These are phyloP conservation scores for Venustampulla echinocandica DNA, from an alignment of 495 filamentous ascomycete species.

Conservation along the genomic window DNA sequence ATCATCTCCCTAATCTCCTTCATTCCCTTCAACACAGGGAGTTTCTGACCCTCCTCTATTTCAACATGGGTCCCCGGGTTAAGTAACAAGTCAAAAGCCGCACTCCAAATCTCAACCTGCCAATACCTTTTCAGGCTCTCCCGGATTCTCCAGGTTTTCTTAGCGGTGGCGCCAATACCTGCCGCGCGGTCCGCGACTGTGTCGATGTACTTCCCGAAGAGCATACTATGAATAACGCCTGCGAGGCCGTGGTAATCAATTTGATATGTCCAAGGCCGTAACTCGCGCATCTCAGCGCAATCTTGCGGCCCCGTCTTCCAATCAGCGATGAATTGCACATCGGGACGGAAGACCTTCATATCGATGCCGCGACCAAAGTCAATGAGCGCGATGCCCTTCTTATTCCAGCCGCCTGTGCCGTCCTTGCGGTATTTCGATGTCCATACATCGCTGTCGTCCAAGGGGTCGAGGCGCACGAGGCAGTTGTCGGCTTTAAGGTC, in stretches of 20 bases:
- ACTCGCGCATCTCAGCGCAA: constrained; percentile 89
- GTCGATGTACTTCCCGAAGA: constrained; percentile 94
- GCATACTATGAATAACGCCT: constrained; percentile 70
- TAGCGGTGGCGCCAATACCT: constrained; percentile 37
- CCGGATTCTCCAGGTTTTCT: constrained; percentile 59
- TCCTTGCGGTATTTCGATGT: constrained; percentile 49
- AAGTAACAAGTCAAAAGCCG: constrained; percentile 76
- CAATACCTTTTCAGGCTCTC: constrained; percentile 86
- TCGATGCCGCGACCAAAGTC: constrained; percentile 95
- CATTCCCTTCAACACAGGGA: constrained; percentile 65
- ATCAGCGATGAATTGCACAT: constrained; percentile 86
- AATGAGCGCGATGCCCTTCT: constrained; percentile 76
- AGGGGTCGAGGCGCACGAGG: constrained; percentile 68
- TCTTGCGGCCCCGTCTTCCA: constrained; percentile 81
- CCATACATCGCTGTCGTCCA: constrained; percentile 38
- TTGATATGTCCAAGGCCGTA: constrained; percentile 90
- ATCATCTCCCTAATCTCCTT: constrained; percentile 59
- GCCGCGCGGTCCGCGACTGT: constrained; percentile 48
- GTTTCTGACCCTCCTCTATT: constrained; percentile 45
- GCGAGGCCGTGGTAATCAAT: constrained; percentile 91
- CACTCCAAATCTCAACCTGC: constrained; percentile 83
- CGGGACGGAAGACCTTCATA: constrained; percentile 69
- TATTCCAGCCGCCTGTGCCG: constrained; percentile 68
- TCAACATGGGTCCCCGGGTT: constrained; percentile 64
- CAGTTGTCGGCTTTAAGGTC: constrained; percentile 96